Conservation (phyloP, 2,329 filamentous ascomycete genomes). For the Periglandula ipomoeae region DNA sequence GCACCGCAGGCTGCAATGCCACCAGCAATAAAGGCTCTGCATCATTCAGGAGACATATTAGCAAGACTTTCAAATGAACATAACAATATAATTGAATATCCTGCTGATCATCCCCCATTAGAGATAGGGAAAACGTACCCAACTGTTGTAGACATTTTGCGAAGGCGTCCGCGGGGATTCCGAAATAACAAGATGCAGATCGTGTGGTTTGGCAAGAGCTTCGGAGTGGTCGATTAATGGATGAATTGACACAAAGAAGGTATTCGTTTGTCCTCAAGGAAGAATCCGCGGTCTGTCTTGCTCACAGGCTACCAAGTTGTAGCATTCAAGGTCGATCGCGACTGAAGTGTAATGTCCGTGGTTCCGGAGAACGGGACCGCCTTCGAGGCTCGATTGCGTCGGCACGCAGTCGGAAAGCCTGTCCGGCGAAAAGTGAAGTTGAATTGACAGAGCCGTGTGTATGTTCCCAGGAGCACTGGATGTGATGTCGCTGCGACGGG, state of each 20-base stretch:
- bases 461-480: not conserved
- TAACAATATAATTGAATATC: too few species aligned
- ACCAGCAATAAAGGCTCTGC: constrained; percentile 83
- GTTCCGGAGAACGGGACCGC: not conserved
- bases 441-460: not conserved
- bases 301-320: too few species aligned
- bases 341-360: not conserved
- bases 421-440: not conserved
- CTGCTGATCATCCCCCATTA: too few species aligned
- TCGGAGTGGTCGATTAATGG: not conserved
- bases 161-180: not conserved
- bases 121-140: constrained; percentile 24
- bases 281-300: too few species aligned
- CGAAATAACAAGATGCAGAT: not conserved
- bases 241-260: too few species aligned
- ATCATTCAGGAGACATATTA: constrained; percentile 8
- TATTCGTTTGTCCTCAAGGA: too few species aligned
- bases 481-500: not conserved
- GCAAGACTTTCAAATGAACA: too few species aligned
- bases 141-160: constrained; percentile 24
- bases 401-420: constrained; percentile 2
- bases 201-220: too few species aligned
- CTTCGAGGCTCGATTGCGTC: constrained; percentile 3
- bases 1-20: constrained; percentile 95
- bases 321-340: too few species aligned